Evolutionary conservation across 202 grass and related monocot species (phyloP).

Genomic region (Setaria viridis): DNA sequence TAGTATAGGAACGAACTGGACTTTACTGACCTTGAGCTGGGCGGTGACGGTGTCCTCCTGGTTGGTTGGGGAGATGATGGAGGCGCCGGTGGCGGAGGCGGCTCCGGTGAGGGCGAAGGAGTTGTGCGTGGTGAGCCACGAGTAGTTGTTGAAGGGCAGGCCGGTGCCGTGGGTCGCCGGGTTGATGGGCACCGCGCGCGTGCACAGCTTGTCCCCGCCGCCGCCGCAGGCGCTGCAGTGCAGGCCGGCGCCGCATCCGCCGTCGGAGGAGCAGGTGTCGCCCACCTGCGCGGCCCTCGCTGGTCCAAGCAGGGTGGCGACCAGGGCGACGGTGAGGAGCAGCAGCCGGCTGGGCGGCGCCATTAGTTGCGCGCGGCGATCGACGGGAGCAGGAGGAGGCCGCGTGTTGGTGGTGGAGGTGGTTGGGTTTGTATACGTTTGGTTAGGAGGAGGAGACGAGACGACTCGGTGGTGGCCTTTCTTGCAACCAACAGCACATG

Average conservation of each 20-base stretch:
- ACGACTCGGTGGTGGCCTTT: too few relatives aligned
- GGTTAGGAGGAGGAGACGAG: too few relatives aligned
- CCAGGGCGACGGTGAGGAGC: too few relatives aligned
- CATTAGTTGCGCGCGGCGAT: too few relatives aligned
- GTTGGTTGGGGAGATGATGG: conserved; percentile 53
- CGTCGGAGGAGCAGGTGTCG: conserved; percentile 52
- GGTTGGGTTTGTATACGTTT: too few relatives aligned
- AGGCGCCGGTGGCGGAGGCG: conserved; percentile 47
- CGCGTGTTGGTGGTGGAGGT: too few relatives aligned
- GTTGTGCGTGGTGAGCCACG: conserved; percentile 96
- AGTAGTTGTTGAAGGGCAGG: conserved; percentile 81
- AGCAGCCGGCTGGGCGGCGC: neutral
- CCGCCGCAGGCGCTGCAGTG: conserved; percentile 70
- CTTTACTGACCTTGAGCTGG: conserved; percentile 54
- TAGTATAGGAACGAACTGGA: too few relatives aligned
- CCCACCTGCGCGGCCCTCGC: conserved; percentile 48
- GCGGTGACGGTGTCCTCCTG: conserved; percentile 84
- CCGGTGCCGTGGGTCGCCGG: conserved; percentile 64
- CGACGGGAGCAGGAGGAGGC: too few relatives aligned
- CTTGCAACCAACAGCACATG: too few relatives aligned
- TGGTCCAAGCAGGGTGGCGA: neutral
- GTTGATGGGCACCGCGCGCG: conserved; percentile 60
- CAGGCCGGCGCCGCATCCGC: conserved; percentile 58
- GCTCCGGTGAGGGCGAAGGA: conserved; percentile 70
- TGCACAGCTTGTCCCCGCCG: conserved; percentile 55